Conservation (phyloP, 352 stramenopile species). For the Phytophthora podocarpi region DNA sequence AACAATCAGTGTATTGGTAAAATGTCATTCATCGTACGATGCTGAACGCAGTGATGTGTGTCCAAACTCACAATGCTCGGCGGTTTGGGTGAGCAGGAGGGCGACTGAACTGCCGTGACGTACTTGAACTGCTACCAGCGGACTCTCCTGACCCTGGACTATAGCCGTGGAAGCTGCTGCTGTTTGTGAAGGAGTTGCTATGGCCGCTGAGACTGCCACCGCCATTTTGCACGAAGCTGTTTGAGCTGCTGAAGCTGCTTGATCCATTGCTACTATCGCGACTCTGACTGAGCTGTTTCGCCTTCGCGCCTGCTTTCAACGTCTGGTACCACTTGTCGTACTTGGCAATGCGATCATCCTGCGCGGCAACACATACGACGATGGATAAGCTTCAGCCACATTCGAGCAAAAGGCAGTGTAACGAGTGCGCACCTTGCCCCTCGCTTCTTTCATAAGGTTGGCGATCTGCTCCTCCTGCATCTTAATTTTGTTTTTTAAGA, state of each 20-base stretch:
- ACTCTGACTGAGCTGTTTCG: constrained; percentile 78
- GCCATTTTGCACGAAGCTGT: constrained; percentile 38
- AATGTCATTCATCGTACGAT: not conserved
- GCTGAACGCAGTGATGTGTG: not conserved
- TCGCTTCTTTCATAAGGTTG: constrained; percentile 56
- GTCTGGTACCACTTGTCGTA: constrained; percentile 90
- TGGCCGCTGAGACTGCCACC: constrained; percentile 28
- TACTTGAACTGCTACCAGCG: constrained; percentile 14
- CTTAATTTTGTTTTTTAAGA: constrained; percentile 44
- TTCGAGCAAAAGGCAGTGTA: not conserved
- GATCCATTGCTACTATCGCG: constrained; percentile 30
- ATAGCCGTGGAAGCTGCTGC: constrained; percentile 62
- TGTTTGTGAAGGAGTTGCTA: constrained; percentile 66
- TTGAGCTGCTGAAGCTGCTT: constrained; percentile 49
- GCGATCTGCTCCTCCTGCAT: constrained; percentile 64
- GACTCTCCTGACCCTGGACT: constrained; percentile 23
- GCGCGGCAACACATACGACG: not conserved
- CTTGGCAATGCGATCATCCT: constrained; percentile 79
- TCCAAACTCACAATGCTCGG: constrained; percentile 47
- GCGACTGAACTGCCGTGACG: constrained; percentile 35
- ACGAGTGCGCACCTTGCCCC: constrained; percentile 36
- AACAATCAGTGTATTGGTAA: constrained; percentile 13
- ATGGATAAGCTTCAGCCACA: constrained; percentile 1
- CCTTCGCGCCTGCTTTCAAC: constrained; percentile 81
- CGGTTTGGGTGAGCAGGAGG: constrained; percentile 76